These are phyloP conservation scores for Hemileccinum rubropunctum DNA, from an alignment of 768 basidiomycete species.

Conservation along the genomic window DNA sequence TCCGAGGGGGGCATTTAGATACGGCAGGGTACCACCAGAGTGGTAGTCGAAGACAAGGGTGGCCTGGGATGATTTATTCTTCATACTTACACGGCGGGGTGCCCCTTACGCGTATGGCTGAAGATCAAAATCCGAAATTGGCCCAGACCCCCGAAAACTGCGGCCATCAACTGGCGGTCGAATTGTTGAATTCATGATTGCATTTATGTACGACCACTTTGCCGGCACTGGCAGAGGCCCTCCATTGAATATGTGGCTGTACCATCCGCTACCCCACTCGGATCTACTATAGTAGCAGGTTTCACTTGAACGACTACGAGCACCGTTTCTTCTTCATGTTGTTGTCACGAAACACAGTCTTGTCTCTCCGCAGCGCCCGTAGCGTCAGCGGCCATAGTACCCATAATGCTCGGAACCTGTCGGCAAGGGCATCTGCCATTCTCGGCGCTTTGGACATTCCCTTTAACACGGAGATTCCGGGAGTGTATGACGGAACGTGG, in stretches of 20 bases:
- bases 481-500: slow-evolving; percentile 86
- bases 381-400: slow-evolving; percentile 14
- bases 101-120: slow-evolving; percentile 21
- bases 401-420: slow-evolving; percentile 44
- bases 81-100: slow-evolving; percentile 25
- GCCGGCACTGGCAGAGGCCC: too few species aligned
- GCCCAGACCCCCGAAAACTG: slow-evolving; percentile 21
- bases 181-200: background rate
- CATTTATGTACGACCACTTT: too few species aligned
- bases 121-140: slow-evolving; percentile 19
- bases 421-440: slow-evolving; percentile 66
- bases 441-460: slow-evolving; percentile 64
- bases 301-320: background rate
- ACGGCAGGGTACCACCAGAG: slow-evolving; percentile 8
- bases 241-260: slow-evolving; percentile 21
- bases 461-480: slow-evolving; percentile 52
- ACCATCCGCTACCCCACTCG: background rate
- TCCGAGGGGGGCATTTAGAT: slow-evolving; percentile 14
- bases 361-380: slow-evolving; percentile 8
- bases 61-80: slow-evolving; percentile 14
- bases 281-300: background rate
- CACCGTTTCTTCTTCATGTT: slow-evolving; percentile 13
- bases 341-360: slow-evolving; percentile 21
- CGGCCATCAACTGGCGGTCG: slow-evolving; percentile 1
- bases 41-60: slow-evolving; percentile 11